Percentiles rank a stretch among this genome's conserved stretches.
Evolutionary conservation across 164 flowering plant genomes (phyloP).

Genomic region (Sedum album): DNA sequence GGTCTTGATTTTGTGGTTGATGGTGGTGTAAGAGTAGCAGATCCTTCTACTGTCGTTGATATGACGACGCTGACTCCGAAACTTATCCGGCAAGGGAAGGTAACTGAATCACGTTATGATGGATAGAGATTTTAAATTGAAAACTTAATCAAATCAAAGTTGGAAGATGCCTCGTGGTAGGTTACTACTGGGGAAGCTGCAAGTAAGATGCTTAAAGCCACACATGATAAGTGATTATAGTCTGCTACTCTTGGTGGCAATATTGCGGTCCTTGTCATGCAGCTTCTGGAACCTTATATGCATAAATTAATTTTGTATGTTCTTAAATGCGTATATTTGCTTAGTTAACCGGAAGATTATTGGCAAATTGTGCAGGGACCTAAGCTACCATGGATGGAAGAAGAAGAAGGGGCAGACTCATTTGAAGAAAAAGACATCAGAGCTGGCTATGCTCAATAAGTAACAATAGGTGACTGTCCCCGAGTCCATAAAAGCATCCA

Average conservation of each 20-base stretch:
- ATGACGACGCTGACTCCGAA: conserved; percentile 65
- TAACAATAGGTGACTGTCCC: not conserved
- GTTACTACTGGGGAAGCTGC: not conserved
- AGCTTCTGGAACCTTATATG: too few species aligned
- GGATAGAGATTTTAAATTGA: not conserved
- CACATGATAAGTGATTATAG: not conserved
- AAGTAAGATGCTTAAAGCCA: not conserved
- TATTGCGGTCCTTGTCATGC: not conserved
- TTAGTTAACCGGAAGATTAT: not conserved
- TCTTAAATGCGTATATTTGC: too few species aligned
- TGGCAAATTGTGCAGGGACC: conserved; percentile 45
- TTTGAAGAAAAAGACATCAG: not conserved
- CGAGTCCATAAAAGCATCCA: not conserved
- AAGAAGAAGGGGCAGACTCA: conserved; percentile 24
- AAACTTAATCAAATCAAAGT: not conserved
- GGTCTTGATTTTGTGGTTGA: conserved; percentile 91
- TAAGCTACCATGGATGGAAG: conserved; percentile 51
- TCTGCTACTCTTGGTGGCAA: not conserved
- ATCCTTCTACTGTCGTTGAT: conserved; percentile 89
- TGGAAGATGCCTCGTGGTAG: not conserved
- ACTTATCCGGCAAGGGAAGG: conserved; percentile 80
- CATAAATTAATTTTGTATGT: too few species aligned
- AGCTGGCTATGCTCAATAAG: not conserved
- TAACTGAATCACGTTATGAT: conserved; percentile 11
- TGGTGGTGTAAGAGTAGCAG: conserved; percentile 80